Base-by-base conservation (phyloP, 2,329 filamentous ascomycete genomes). In the Exophiala calicioides region DNA sequence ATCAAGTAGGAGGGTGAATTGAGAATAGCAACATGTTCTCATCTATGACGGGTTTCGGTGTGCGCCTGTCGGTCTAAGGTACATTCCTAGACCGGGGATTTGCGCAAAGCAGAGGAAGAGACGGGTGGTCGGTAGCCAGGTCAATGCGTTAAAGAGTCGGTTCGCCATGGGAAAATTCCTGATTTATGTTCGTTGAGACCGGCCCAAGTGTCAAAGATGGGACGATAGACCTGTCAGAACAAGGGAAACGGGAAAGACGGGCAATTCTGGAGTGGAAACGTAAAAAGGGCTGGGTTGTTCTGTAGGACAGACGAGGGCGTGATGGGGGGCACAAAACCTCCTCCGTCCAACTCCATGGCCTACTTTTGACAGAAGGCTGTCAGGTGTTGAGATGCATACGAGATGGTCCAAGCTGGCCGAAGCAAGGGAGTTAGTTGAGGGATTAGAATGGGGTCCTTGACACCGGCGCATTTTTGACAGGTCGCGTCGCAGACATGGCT, bases 381-480 rank as follows among this genome's bases (percentile, higher is more conserved):
- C 46, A 47, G 37, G 37, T 42, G 12, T 18, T 41, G 31, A 26
- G 21, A 29, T 42, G 38, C 20, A 15, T 37, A 33, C 24, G 16
- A 36, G 18, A 33, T 23, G n/a, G n/a, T n/a, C n/a, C n/a, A n/a
- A n/a, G n/a, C n/a, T 37, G 32, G 32, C 9, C 32, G 37, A 41
- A 41, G 44, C 24, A 42, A 47, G 44, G 39, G 39, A 7, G n/a
- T 33, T 31, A 9, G 12, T 39, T 23, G 26, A 39, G 27, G 18
- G 9, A 37, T 20, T 15, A 23, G 44, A 38, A 36, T 41, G 46
- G 32, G 13, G 26, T 20, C 30, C 23, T 27, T 13, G n/a, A 21
- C 35, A 36, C 32, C 35, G 44, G 44, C 20, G 39, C 34, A 29
- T 44, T 37, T 44, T 37, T 49, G 46, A 49, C 46, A 44, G 39